These are phyloP conservation scores for Huntiella moniliformis DNA, from an alignment of 2,329 filamentous ascomycete genomes.

Conservation along the genomic window DNA sequence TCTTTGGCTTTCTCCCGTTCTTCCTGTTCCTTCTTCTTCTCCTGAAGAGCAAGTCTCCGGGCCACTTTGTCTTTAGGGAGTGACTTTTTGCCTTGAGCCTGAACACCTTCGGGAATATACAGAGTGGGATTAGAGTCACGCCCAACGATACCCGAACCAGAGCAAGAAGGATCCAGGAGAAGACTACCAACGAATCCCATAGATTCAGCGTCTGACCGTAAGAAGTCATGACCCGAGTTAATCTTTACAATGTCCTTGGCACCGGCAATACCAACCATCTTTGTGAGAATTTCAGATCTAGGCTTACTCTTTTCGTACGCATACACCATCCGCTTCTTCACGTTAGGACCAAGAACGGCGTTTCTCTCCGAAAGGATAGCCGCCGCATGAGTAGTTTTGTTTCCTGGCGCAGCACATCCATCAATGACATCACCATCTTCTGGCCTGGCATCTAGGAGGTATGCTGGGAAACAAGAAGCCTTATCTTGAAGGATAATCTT, in stretches of 20 bases:
- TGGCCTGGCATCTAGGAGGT: slow-evolving; percentile 52
- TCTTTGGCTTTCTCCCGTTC: neutral
- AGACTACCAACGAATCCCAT: slow-evolving; percentile 49
- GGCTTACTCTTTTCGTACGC: slow-evolving; percentile 62
- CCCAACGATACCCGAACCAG: slow-evolving; percentile 83
- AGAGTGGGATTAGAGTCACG: slow-evolving; percentile 60
- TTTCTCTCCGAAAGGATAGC: slow-evolving; percentile 41
- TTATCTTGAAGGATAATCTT: slow-evolving; percentile 87
- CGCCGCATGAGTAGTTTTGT: slow-evolving; percentile 90
- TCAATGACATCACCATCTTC: slow-evolving; percentile 68
- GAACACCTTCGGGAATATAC: slow-evolving; percentile 29
- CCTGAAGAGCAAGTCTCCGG: neutral
- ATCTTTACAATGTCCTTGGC: slow-evolving; percentile 48
- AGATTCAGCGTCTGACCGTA: slow-evolving; percentile 49
- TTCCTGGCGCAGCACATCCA: slow-evolving; percentile 83
- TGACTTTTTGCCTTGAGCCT: neutral
- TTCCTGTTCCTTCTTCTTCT: slow-evolving; percentile 9
- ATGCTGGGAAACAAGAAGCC: slow-evolving; percentile 89
- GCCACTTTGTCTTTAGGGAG: neutral
- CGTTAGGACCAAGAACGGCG: slow-evolving; percentile 20
- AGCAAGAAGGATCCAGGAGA: slow-evolving; percentile 84
- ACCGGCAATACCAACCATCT: slow-evolving; percentile 68
- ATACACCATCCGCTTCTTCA: slow-evolving; percentile 33
- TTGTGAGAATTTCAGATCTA: slow-evolving; percentile 57
- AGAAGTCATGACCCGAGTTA: slow-evolving; percentile 60